Evolutionary conservation across 768 basidiomycete genomes (phyloP), one percentile per base, ranked within the genome.

Genomic region (Dioszegia crocea): DNA sequence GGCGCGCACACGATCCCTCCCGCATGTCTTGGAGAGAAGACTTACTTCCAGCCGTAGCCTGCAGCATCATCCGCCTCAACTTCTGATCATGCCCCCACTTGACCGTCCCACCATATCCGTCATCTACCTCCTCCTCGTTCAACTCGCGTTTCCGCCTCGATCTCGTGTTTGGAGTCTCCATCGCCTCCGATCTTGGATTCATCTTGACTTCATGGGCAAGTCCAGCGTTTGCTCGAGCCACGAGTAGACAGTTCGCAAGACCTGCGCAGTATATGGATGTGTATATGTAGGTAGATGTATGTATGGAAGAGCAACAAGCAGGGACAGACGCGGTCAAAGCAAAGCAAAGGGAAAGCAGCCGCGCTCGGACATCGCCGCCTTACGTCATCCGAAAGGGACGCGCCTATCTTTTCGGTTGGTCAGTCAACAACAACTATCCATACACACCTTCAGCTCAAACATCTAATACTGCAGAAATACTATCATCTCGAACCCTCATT

Each of bases 91-190:
- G 63, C 19, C 31, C 33, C 70, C 70, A 71, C 47, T 45, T 51
- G 23, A 71, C 53, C 31, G 30, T 24, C 43, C 49, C 50, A 17
- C 52, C n/a, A n/a, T n/a, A n/a, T n/a, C n/a, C 64, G 26, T 69
- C 66, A 29, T 63, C 62, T 27, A 49, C 36, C 21, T 63, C 62
- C 26, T 56, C 36, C 4, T 53, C 46, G 31, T 63, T 63, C 30
- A 63, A 41, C 43, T 65, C 67, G 44, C 70, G 46, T 45, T 71
- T 71, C 39, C 55, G 39, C 62, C 70, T 57, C 33, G 61, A 61
- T 24, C 70, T 33, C 16, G 67, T 71, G 19, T 64, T 67, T 19
- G 70, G 70, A 27, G 70, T 66, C 21, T 68, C 67, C 66, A 66
- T 64, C 30, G 36, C 26, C 3, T 33, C 30, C 47, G 9, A 6